These are phyloP conservation scores for Pinus taeda DNA, from an alignment of 75 land plant genomes.

Conservation along the genomic window DNA sequence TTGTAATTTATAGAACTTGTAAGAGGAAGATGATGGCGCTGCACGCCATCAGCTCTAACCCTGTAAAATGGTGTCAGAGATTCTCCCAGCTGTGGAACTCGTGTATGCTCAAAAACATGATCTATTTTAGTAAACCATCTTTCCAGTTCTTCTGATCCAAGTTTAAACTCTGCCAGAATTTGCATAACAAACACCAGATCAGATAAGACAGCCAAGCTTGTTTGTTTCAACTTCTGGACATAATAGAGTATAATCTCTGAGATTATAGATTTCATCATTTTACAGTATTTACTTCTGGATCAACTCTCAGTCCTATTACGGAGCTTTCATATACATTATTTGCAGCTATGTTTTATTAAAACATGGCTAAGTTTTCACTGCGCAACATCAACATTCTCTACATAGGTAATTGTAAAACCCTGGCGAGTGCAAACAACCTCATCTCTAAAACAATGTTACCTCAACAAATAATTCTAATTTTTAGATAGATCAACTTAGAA, in stretches of 20 bases:
- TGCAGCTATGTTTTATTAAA: neutral
- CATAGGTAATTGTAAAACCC: neutral
- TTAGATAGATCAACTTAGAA: neutral
- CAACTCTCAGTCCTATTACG: neutral
- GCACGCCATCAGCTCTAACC: slow-evolving; percentile 47
- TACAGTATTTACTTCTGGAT: neutral
- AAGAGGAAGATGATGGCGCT: slow-evolving; percentile 74
- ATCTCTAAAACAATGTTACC: neutral
- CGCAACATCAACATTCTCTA: neutral
- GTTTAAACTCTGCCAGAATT: slow-evolving; percentile 54
- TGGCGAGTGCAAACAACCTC: neutral
- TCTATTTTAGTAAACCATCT: slow-evolving; percentile 95
- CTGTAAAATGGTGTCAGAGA: slow-evolving; percentile 81
- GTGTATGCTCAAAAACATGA: slow-evolving; percentile 84
- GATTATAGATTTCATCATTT: neutral
- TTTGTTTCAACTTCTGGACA: neutral
- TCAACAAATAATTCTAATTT: too few species aligned
- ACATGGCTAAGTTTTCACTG: neutral
- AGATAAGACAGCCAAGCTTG: neutral
- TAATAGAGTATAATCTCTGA: neutral
- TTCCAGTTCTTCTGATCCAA: slow-evolving; percentile 79
- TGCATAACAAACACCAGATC: neutral
- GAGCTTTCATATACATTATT: neutral
- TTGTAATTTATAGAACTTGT: slow-evolving; percentile 87
- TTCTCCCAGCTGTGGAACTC: slow-evolving; percentile 83